phyloP scores from a whole-genome alignment of 495 filamentous ascomycete species.

The Aspergillus bridgeri region DNA sequence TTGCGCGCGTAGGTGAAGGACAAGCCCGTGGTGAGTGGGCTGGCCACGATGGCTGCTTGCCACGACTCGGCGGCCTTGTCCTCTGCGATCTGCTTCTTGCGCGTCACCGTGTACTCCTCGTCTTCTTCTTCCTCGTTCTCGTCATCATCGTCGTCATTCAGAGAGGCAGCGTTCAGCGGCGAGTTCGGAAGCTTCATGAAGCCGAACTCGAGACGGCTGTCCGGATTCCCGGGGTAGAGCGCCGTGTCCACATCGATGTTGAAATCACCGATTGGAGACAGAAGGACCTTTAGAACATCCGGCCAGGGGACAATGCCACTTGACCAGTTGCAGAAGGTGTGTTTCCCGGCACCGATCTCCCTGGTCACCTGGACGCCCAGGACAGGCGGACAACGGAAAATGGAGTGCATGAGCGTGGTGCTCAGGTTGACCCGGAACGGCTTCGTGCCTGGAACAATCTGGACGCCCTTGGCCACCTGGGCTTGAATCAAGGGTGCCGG shows the following conservation, averaged over 20 bases:
- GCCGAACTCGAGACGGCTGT: constrained; percentile 35
- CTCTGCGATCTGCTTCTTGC: constrained; percentile 19
- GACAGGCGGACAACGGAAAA: constrained; percentile 25
- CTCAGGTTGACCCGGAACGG: constrained; percentile 33
- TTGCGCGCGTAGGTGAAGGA: constrained; percentile 39
- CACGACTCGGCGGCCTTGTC: constrained; percentile 33
- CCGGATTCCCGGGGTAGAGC: constrained; percentile 16
- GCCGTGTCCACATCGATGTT: constrained; percentile 23
- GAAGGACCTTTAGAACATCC: constrained; percentile 17
- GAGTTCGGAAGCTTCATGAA: constrained; percentile 26
- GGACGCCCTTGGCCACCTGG: constrained; percentile 27
- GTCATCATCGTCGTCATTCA: constrained; percentile 26
- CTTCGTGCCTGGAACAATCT: constrained; percentile 30
- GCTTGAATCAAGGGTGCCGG: constrained; percentile 30
- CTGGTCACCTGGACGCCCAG: constrained; percentile 31
- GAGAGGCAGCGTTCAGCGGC: constrained; percentile 5
- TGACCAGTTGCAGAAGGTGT: constrained; percentile 33
- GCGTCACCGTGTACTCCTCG: constrained; percentile 11
- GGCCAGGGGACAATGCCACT: constrained; percentile 39
- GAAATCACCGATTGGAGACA: constrained; percentile 21
- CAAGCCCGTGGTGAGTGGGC: constrained; percentile 27
- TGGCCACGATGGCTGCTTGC: constrained; percentile 26
- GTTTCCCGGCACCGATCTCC: constrained; percentile 28
- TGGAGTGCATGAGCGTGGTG: constrained; percentile 26
- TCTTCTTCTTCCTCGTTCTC: constrained; percentile 27